Percentiles rank a stretch among this genome's conserved stretches.
These are phyloP conservation scores for Daldinia eschscholtzii DNA, from an alignment of 2,329 filamentous ascomycete species.

Conservation along the genomic window DNA sequence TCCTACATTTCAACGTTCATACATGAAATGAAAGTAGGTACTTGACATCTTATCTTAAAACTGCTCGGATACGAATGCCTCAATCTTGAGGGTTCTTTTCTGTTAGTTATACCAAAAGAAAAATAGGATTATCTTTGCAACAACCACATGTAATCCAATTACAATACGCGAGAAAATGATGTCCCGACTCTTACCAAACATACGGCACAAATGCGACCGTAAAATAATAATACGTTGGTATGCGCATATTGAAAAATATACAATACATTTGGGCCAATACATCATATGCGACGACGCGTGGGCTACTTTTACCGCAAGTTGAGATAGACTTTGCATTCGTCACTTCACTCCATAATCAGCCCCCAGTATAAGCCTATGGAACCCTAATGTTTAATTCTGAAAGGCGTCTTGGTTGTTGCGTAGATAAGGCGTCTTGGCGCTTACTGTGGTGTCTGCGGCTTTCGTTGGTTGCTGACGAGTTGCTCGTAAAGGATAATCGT, in stretches of 20 bases:
- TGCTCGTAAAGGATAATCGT: conserved; percentile 19
- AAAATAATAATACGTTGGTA: not conserved
- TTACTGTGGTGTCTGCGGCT: conserved; percentile 24
- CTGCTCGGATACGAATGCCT: not conserved
- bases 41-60: not conserved
- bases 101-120: not conserved
- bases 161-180: conserved; percentile 19
- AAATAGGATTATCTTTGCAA: conserved; percentile 15
- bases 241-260: not conserved
- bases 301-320: conserved; percentile 21
- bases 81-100: not conserved
- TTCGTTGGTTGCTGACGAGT: conserved; percentile 9
- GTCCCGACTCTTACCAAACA: not conserved
- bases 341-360: conserved; percentile 20
- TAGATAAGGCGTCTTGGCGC: conserved; percentile 25
- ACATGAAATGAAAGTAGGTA: not conserved
- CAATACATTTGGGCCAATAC: conserved; percentile 2
- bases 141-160: conserved; percentile 10
- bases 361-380: conserved; percentile 18
- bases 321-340: conserved; percentile 12
- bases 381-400: conserved; percentile 11
- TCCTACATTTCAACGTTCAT: conserved; percentile 7
- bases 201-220: conserved; percentile 6
- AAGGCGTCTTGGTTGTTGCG: not conserved
- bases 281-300: conserved; percentile 14